phyloP scores from a whole-genome alignment of 202 grass and related monocot species.

The Zizania palustris region DNA sequence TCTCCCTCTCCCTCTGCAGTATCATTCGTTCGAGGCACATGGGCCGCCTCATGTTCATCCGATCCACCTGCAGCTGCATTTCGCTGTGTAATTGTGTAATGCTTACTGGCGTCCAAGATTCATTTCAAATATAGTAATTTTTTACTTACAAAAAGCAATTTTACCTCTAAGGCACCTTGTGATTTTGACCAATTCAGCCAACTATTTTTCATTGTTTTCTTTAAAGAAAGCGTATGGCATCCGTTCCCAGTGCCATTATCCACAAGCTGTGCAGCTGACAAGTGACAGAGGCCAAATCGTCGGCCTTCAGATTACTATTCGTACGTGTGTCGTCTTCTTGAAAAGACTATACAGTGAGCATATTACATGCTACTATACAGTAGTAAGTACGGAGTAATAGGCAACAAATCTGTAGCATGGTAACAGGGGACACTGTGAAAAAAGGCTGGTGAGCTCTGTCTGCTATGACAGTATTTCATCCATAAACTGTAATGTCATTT shows the following conservation, averaged over 20 bases:
- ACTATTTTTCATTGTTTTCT: too few species aligned
- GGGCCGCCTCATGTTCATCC: not conserved
- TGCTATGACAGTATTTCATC: too few species aligned
- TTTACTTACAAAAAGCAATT: too few species aligned
- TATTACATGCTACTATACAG: too few species aligned
- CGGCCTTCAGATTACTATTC: too few species aligned
- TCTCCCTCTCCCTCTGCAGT: not conserved
- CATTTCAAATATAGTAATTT: too few species aligned
- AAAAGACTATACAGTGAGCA: not conserved
- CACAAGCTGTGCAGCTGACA: not conserved
- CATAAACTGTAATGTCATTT: not conserved
- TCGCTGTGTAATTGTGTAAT: not conserved
- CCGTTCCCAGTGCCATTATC: not conserved
- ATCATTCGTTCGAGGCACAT: conserved; percentile 6
- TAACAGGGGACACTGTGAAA: not conserved
- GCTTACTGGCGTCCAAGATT: too few species aligned
- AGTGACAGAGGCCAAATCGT: conserved; percentile 1
- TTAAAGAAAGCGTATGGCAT: not conserved
- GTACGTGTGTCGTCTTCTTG: not conserved
- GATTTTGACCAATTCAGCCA: too few species aligned
- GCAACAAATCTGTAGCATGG: not conserved
- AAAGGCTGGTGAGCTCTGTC: not conserved
- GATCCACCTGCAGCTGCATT: not conserved
- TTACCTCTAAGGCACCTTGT: too few species aligned
- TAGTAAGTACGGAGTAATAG: too few species aligned